These are phyloP conservation scores for Byssochlamys sp. DNA, from an alignment of 2,329 filamentous ascomycete species.

Conservation along the genomic window DNA sequence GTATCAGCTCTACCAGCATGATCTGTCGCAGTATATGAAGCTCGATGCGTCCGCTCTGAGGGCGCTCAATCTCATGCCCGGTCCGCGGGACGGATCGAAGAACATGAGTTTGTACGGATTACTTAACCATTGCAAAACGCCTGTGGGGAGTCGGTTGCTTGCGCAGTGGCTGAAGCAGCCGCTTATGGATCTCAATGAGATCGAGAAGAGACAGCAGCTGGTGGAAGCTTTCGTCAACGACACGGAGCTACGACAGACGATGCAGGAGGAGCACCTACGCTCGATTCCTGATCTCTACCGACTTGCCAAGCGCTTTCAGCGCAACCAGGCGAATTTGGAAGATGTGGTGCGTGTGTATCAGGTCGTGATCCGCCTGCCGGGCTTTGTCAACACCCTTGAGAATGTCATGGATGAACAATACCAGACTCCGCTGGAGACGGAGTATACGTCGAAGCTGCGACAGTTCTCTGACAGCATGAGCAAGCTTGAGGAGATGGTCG, in stretches of 20 bases:
- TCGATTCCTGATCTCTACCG: constrained; percentile 91
- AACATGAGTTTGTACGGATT: constrained; percentile 93
- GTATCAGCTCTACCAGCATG: constrained; percentile 93
- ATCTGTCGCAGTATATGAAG: constrained; percentile 96
- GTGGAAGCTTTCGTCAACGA: constrained; percentile 92
- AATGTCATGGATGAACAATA: constrained; percentile 93
- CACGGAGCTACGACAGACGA: constrained; percentile 83
- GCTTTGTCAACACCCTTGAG: constrained; percentile 79
- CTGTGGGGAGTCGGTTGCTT: constrained; percentile 76
- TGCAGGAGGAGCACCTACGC: constrained; percentile 91
- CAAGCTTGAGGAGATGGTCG: constrained; percentile 93
- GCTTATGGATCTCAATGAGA: constrained; percentile 79
- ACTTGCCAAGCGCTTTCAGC: constrained; percentile 87
- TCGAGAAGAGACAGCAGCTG: constrained; percentile 81
- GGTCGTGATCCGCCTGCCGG: constrained; percentile 81
- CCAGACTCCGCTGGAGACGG: constrained; percentile 70
- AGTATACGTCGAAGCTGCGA: constrained; percentile 76
- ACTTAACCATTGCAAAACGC: constrained; percentile 94
- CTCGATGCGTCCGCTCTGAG: constrained; percentile 88
- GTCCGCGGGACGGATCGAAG: constrained; percentile 86
- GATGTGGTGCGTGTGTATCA: constrained; percentile 95
- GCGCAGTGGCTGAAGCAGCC: constrained; percentile 98
- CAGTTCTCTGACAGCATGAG: constrained; percentile 67
- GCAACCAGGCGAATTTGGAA: constrained; percentile 80
- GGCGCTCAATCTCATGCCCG: constrained; percentile 93